phyloP scores from a whole-genome alignment of 2,329 filamentous ascomycete genomes.

The Periconia digitata region DNA sequence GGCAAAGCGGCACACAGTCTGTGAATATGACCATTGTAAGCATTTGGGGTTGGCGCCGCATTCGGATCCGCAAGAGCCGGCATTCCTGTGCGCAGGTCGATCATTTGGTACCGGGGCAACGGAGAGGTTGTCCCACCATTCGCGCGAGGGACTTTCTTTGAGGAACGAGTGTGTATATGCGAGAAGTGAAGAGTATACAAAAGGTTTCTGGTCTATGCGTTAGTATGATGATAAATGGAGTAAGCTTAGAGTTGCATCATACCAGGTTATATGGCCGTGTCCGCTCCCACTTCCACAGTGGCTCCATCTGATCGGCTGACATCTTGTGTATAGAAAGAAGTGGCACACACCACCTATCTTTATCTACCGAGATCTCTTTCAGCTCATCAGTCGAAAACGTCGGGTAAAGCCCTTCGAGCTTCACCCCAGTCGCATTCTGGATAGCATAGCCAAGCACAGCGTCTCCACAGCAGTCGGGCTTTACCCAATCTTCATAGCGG shows the following conservation, averaged over 20 bases:
- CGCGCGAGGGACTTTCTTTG: constrained; percentile 29
- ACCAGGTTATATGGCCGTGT: constrained; percentile 38
- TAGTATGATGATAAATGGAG: neutral
- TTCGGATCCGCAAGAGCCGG: constrained; percentile 37
- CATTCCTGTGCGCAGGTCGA: constrained; percentile 36
- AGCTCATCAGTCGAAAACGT: constrained; percentile 50
- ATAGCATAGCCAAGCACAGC: constrained; percentile 43
- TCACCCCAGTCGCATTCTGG: constrained; percentile 37
- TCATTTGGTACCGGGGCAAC: constrained; percentile 36
- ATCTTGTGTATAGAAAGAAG: constrained; percentile 45
- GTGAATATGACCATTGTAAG: constrained; percentile 40
- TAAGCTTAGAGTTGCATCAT: constrained; percentile 6
- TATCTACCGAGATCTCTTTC: constrained; percentile 47
- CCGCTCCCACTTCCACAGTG: constrained; percentile 53
- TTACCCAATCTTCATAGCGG: constrained; percentile 35
- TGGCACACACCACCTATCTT: constrained; percentile 47
- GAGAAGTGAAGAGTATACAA: constrained; percentile 41
- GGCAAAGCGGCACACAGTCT: constrained; percentile 42
- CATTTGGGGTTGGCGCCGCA: constrained; percentile 37
- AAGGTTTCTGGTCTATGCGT: constrained; percentile 30
- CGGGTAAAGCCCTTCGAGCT: constrained; percentile 41
- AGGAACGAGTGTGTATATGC: constrained; percentile 41
- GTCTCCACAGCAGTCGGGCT: constrained; percentile 50
- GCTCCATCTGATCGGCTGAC: constrained; percentile 50
- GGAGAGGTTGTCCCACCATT: constrained; percentile 42